Evolutionary conservation across 768 basidiomycete genomes (phyloP).

Genomic region (Panaeolus papilionaceus): DNA sequence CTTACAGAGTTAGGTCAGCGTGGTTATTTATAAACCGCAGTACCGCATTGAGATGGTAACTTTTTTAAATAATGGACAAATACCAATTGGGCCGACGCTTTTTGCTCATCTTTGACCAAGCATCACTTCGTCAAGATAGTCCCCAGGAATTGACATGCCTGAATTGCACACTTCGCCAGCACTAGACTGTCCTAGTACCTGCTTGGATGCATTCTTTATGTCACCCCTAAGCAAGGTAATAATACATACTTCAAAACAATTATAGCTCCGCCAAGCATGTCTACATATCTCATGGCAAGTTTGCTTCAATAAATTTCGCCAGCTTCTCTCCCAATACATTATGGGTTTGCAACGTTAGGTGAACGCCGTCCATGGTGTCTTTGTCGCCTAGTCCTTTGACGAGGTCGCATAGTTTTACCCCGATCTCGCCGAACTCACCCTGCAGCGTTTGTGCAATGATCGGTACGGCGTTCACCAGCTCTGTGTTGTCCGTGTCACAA

Average conservation of each 20-base stretch:
- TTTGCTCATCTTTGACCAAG: too few species aligned
- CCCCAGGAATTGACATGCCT: neutral
- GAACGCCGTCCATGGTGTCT: neutral
- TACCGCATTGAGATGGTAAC: neutral
- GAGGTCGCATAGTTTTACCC: slow-evolving; percentile 11
- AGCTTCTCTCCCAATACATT: neutral
- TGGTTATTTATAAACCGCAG: neutral
- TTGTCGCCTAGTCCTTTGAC: neutral
- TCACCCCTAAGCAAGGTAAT: neutral
- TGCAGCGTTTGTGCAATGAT: neutral
- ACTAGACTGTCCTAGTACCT: neutral
- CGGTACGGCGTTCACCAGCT: neutral
- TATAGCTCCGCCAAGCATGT: neutral
- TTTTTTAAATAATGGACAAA: too few species aligned
- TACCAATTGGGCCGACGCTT: too few species aligned
- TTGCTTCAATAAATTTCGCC: neutral
- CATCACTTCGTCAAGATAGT: neutral
- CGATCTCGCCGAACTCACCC: neutral
- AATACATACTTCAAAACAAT: neutral
- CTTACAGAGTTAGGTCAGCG: neutral
- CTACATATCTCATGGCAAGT: neutral
- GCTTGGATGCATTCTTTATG: neutral
- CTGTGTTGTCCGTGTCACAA: neutral
- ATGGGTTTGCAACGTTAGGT: neutral
- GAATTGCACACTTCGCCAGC: neutral